These are phyloP conservation scores for Candida easanensis DNA, from an alignment of 805 yeast species.

Conservation along the genomic window DNA sequence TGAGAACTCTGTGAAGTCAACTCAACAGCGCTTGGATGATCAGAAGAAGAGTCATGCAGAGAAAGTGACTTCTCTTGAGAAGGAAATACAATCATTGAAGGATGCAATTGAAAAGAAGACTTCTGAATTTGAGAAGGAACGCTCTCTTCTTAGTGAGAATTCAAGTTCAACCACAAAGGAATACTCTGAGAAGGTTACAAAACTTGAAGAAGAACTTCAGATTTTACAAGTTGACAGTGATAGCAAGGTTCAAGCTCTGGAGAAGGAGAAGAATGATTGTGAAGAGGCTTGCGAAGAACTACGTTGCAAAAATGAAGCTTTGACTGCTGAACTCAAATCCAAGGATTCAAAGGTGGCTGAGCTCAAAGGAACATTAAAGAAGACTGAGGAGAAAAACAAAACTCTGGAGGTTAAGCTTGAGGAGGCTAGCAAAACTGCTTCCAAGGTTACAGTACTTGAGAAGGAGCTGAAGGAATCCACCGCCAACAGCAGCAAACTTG, in stretches of 20 bases:
- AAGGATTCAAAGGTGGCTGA: conserved; percentile 8
- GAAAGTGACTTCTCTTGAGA: conserved; percentile 26
- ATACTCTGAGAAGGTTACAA: conserved; percentile 43
- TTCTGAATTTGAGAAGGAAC: conserved; percentile 48
- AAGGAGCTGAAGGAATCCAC: background rate
- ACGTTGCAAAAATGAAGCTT: conserved; percentile 7
- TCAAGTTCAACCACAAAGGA: conserved; percentile 50
- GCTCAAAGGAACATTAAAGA: conserved; percentile 3
- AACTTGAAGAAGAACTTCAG: conserved; percentile 36
- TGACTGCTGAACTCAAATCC: conserved; percentile 7
- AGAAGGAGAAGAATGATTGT: conserved; percentile 12
- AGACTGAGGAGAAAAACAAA: background rate
- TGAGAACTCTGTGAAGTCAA: conserved; percentile 14
- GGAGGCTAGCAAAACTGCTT: conserved; percentile 1
- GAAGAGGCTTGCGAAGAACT: conserved; percentile 18
- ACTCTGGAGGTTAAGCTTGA: background rate
- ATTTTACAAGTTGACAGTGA: conserved; percentile 10
- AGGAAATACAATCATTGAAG: conserved; percentile 30
- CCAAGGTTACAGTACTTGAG: background rate
- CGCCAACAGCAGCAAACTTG: background rate
- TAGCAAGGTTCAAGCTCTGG: conserved; percentile 8
- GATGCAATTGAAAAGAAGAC: conserved; percentile 36
- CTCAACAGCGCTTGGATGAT: conserved; percentile 20
- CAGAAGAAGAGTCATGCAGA: conserved; percentile 22
- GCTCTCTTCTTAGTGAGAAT: conserved; percentile 43